These are phyloP conservation scores for Pestalotiopsis sp. DNA, from an alignment of 2,329 filamentous ascomycete species.

Conservation along the genomic window DNA sequence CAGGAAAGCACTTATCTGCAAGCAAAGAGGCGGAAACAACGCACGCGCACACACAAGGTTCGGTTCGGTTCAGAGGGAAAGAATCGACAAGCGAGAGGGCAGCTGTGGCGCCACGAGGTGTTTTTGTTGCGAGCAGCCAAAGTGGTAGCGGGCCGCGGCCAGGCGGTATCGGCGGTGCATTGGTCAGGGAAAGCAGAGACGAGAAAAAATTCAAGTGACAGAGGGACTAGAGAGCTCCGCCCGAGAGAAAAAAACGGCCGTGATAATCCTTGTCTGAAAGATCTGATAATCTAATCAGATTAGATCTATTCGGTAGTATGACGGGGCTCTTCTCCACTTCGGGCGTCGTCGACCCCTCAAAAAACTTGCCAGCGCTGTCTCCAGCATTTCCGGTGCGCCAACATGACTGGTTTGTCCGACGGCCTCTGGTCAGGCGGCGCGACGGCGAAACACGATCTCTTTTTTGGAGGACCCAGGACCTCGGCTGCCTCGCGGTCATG, in stretches of 20 bases:
- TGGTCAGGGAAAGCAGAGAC: not conserved
- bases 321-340: not conserved
- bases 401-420: not conserved
- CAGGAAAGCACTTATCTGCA: not conserved
- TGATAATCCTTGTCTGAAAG: slow-evolving; percentile 5
- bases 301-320: slow-evolving; percentile 7
- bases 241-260: not conserved
- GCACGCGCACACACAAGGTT: not conserved
- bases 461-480: not conserved
- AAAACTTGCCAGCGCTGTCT: not conserved
- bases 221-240: not conserved
- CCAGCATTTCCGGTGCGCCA: not conserved
- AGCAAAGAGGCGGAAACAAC: not conserved
- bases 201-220: not conserved
- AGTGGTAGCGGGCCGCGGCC: not conserved
- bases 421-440: not conserved
- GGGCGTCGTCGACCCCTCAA: not conserved
- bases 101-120: not conserved
- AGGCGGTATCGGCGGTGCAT: slow-evolving; percentile 7
- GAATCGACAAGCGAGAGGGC: not conserved
- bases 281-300: slow-evolving; percentile 12
- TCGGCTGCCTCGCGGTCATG: not conserved
- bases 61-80: not conserved
- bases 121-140: not conserved
- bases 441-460: not conserved